These are phyloP conservation scores for Tylopilus orsonianus DNA, from an alignment of 1,284 basidiomycete genomes.

Conservation along the genomic window DNA sequence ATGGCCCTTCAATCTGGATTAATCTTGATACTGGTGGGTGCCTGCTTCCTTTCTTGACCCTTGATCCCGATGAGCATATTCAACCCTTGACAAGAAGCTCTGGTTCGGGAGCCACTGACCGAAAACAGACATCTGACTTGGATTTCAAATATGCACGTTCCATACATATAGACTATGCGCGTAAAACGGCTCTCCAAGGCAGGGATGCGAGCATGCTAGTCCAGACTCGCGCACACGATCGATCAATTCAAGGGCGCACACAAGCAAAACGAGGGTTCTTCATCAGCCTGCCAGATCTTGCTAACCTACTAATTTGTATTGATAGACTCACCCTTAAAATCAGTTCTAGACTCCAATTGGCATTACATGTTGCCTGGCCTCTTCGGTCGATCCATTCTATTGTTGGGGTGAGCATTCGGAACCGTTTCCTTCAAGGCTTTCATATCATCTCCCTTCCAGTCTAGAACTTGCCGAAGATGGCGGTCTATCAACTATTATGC, in stretches of 20 bases:
- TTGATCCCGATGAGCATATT: slow-evolving; percentile 5
- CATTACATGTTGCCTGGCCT: background rate
- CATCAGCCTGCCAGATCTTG: slow-evolving; percentile 6
- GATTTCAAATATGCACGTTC: slow-evolving; percentile 24
- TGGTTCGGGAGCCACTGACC: background rate
- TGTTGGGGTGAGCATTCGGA: background rate
- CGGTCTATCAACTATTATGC: background rate
- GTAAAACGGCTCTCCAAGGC: background rate
- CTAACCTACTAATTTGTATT: background rate
- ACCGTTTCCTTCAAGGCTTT: too few species aligned
- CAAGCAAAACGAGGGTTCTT: slow-evolving; percentile 14
- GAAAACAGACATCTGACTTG: background rate
- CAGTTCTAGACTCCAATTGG: slow-evolving; percentile 8
- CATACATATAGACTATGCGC: background rate
- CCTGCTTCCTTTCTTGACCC: background rate
- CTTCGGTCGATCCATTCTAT: slow-evolving; percentile 6
- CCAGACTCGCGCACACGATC: slow-evolving; percentile 12
- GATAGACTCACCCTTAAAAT: slow-evolving; percentile 7
- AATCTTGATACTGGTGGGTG: background rate
- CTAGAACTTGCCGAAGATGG: background rate
- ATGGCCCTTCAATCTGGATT: background rate
- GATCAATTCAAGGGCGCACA: slow-evolving; percentile 10
- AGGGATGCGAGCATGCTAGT: slow-evolving; percentile 1
- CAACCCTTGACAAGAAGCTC: slow-evolving; percentile 9
- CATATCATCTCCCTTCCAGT: background rate